Base-by-base conservation (phyloP, 257 asterid species). In the Anisodus tanguticus region DNA sequence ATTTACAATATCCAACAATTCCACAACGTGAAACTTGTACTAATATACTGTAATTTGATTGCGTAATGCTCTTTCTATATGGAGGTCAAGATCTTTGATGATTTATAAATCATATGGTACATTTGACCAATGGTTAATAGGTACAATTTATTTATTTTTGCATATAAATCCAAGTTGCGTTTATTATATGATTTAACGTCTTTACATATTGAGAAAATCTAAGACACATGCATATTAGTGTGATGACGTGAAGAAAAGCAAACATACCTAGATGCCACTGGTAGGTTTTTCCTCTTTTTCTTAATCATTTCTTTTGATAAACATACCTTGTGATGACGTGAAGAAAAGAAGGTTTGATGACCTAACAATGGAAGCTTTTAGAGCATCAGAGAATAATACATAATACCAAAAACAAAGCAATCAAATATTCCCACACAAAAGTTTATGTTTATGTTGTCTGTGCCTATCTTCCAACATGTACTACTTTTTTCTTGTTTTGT, bases 291-390 rank as follows among this genome's bases (percentile, higher is more conserved):
- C 5, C 45, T 41, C 4, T 41, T 41, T 41, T 41, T 41, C 6
- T 41, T 41, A 41, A 41, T 41, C 45, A 41, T 41, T 41, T 41
- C 45, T 41, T 41, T 41, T 41, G 45, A 41, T 41, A 41, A 41
- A 41, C 45, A 22, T 22, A 22, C 26, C 26, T 22, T 22, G 26
- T 22, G 26, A 22, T 22, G 26, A 22, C 26, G 26, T 22, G 26
- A 22, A 22, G 26, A 22, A 22, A 22, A 22, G 26, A 49, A 8
- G 55, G 55, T 49, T 8, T 15, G 6, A 37, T 68, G 22, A 68
- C 76, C 12, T 68, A 68, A 68, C n/a, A 37, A 68, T 6, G 53
- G 53, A 68, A 68, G 26, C 76, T 39, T 68, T 68, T 68, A 31
- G 37, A 41, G 39, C 39, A 71, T n/a, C 6, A 72, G 59, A 72